Percentiles rank a stretch among this genome's conserved stretches.
Evolutionary conservation across 148 eudicot genomes (phyloP).

Genomic region (Spergularia marina): DNA sequence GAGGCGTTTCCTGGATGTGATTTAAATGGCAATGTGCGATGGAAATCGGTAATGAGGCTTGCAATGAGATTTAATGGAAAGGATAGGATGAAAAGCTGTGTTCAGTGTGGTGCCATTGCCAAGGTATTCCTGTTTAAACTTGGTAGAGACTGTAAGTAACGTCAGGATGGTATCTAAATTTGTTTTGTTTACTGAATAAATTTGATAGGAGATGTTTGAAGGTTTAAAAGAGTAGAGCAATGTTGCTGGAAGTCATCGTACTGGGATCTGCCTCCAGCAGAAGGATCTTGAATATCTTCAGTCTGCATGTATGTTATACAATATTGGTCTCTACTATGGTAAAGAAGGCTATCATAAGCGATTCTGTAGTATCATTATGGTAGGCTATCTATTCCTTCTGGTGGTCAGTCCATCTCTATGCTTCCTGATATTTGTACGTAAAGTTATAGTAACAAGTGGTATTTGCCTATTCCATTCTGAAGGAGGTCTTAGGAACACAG

Average conservation of each 20-base stretch:
- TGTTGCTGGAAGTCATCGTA: conserved; percentile 18
- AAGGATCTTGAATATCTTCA: conserved; percentile 69
- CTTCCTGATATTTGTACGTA: neutral
- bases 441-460: neutral
- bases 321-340: conserved; percentile 52
- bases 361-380: conserved; percentile 57
- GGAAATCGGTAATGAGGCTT: conserved; percentile 58
- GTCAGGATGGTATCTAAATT: neutral
- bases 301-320: conserved; percentile 80
- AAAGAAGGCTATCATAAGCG: conserved; percentile 76
- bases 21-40: conserved; percentile 49
- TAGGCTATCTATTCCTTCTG: conserved; percentile 21
- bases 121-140: conserved; percentile 39
- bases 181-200: neutral
- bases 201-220: conserved; percentile 51
- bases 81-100: conserved; percentile 54
- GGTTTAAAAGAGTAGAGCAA: conserved; percentile 45
- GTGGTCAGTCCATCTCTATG: neutral
- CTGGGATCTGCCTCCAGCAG: conserved; percentile 33
- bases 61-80: conserved; percentile 62
- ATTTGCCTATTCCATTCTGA: neutral
- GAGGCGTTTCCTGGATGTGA: conserved; percentile 36
- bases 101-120: conserved; percentile 37
- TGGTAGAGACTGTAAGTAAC: neutral
- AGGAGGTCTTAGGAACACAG: neutral